A percentile compares a stretch with the other conserved stretches of the same genome.
phyloP scores from a whole-genome alignment of 345 rosid genomes.

The Turnera subulata region DNA sequence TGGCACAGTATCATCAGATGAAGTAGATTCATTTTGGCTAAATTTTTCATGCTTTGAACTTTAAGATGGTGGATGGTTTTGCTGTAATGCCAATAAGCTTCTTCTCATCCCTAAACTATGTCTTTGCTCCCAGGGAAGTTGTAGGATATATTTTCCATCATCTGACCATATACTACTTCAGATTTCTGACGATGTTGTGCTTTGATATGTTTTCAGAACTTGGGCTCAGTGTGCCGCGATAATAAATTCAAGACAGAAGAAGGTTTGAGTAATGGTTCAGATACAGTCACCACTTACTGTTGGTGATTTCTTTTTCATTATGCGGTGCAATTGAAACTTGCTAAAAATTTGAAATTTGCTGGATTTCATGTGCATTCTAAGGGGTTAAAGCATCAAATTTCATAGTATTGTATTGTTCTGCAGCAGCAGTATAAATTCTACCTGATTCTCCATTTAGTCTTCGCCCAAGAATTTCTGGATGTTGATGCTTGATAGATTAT shows the following conservation, averaged over 20 bases:
- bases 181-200: slow-evolving; percentile 6
- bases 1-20: no score
- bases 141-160: no score
- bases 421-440: no score
- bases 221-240: slow-evolving; percentile 83
- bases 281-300: slow-evolving; percentile 3
- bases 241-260: slow-evolving; percentile 19
- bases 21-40: no score
- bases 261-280: slow-evolving; percentile 10
- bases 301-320: slow-evolving; percentile 8
- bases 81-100: no score
- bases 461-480: no score
- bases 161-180: background rate
- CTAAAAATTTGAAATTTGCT: slow-evolving; percentile 10
- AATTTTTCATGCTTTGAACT: no score
- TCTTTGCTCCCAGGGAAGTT: background rate
- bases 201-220: slow-evolving; percentile 45
- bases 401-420: no score
- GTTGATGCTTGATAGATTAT: no score
- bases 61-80: no score
- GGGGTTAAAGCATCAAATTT: slow-evolving; percentile 4
- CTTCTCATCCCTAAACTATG: no score
- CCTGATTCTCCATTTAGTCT: no score
- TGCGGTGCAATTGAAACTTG: slow-evolving; percentile 1
- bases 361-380: background rate